phyloP scores from a whole-genome alignment of 495 filamentous ascomycete species.

The Aspergillus ostianus region DNA sequence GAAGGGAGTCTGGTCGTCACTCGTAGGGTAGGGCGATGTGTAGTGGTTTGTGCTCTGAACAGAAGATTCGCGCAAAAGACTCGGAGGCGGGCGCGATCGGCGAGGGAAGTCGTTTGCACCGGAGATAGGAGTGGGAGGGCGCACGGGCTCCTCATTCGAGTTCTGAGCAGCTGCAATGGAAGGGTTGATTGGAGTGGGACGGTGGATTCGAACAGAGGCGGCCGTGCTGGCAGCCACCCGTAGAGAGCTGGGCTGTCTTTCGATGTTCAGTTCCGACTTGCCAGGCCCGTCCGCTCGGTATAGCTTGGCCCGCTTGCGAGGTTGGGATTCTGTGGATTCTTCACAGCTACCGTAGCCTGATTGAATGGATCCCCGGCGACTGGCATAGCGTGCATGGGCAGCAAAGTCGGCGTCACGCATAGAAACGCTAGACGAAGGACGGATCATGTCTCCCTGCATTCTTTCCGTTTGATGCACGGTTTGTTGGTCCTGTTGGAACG shows the following conservation, averaged over 20 bases:
- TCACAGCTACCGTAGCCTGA: slow-evolving; percentile 69
- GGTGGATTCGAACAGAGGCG: slow-evolving; percentile 81
- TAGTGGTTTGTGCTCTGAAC: slow-evolving; percentile 35
- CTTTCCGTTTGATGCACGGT: slow-evolving; percentile 17
- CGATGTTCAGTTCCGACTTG: slow-evolving; percentile 63
- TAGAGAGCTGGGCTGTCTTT: slow-evolving; percentile 71
- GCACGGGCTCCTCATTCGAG: slow-evolving; percentile 71
- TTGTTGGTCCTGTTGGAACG: slow-evolving; percentile 26
- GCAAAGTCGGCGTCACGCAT: slow-evolving; percentile 40
- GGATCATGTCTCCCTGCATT: slow-evolving; percentile 34
- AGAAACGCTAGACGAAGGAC: slow-evolving; percentile 50
- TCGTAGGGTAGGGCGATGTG: slow-evolving; percentile 47
- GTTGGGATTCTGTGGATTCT: slow-evolving; percentile 59
- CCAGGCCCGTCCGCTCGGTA: slow-evolving; percentile 66
- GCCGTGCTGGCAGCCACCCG: slow-evolving; percentile 84
- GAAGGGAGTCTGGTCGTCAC: slow-evolving; percentile 33
- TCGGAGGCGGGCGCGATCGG: slow-evolving; percentile 33
- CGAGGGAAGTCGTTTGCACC: slow-evolving; percentile 32
- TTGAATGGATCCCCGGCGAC: slow-evolving; percentile 40
- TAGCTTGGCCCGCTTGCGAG: slow-evolving; percentile 69
- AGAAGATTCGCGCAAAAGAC: slow-evolving; percentile 46
- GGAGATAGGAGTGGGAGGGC: slow-evolving; percentile 82
- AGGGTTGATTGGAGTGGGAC: slow-evolving; percentile 65
- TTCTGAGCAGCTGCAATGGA: slow-evolving; percentile 43
- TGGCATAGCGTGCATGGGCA: slow-evolving; percentile 25